Evolutionary conservation across 2,329 filamentous ascomycete genomes (phyloP), one percentile per base, ranked within the genome.

Genomic region (Pseudogymnoascus sp.): DNA sequence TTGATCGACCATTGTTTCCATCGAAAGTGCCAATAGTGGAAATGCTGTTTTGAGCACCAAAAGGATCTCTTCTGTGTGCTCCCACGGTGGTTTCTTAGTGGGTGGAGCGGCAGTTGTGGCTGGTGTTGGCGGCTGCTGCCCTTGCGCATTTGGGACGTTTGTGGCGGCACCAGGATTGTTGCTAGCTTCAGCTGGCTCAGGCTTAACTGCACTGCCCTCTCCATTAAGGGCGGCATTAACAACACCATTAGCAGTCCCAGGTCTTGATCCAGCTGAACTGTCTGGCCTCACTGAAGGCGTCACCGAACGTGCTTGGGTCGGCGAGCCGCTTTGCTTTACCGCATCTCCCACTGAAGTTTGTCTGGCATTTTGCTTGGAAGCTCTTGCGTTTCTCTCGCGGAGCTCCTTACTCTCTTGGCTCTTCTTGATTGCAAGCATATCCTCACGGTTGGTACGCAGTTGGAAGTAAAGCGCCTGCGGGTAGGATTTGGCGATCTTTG

Each of bases 1-100:
- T 76, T 97, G 93, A 72, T 99, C 94, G 30, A 97, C 92, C 92
- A 97, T 99, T 0, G 93, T 96, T 78, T 99, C 94, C 94, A 99
- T 97, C 0, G 93, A 97, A 45, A 97, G 79, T 8, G 95, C 94
- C 69, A 99, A 83, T 16, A 99, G 82, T 23, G 94, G 94, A 80
- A 97, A 99, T 0, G 93, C 92, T 5, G 94, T 97, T 80, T 99
- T 97, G 61, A 99, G 85, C 30, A 92, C 90, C 35, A 92, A 90
- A 82, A 96, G 92, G 64, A 99, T 91, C 73, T 97, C 92, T 69
- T 99, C 94, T 0, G 92, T 93, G 69, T 95, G 88, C 72, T 99
- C 94, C 94, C 94, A 97, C 0, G 95, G 92, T 66, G 90, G 91
- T 77, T 91, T 92, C 77, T 86, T 70, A 30, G 62, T 63, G 49